A percentile compares a stretch with the other conserved stretches of the same genome.
These are phyloP conservation scores for Kazachstania sp. DNA, from an alignment of 1,139 yeast genomes.

Conservation along the genomic window DNA sequence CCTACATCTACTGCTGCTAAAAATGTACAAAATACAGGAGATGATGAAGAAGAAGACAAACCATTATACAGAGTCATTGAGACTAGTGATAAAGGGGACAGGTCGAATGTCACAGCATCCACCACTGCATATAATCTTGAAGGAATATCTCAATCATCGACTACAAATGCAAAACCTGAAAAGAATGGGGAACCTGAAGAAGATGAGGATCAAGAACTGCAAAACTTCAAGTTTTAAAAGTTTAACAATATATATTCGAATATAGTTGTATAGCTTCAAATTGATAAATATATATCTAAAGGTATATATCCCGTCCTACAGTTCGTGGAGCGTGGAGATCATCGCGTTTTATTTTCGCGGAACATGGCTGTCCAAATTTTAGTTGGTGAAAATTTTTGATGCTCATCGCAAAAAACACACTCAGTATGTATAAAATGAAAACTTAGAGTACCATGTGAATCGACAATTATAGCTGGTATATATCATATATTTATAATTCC, in stretches of 20 bases:
- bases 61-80: slow-evolving; percentile 38
- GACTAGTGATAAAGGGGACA: slow-evolving; percentile 22
- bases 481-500: no score
- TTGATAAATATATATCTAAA: no score
- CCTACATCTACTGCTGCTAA: not conserved
- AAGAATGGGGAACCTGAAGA: slow-evolving; percentile 15
- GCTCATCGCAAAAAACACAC: slow-evolving; percentile 3
- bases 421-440: no score
- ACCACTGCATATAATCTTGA: slow-evolving; percentile 12
- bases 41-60: slow-evolving; percentile 24
- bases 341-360: not conserved
- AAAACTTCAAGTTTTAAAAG: slow-evolving; percentile 26
- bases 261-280: no score
- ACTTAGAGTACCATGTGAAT: no score
- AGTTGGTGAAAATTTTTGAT: slow-evolving; percentile 3
- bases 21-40: slow-evolving; percentile 1
- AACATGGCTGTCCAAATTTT: not conserved
- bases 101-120: slow-evolving; percentile 20
- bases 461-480: no score
- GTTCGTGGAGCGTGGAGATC: no score
- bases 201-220: slow-evolving; percentile 16
- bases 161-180: no score
- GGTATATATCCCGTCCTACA: no score
- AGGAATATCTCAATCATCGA: not conserved
- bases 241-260: not conserved